Conservation (phyloP, 2,329 filamentous ascomycete species). For the Xylariaceae sp. region DNA sequence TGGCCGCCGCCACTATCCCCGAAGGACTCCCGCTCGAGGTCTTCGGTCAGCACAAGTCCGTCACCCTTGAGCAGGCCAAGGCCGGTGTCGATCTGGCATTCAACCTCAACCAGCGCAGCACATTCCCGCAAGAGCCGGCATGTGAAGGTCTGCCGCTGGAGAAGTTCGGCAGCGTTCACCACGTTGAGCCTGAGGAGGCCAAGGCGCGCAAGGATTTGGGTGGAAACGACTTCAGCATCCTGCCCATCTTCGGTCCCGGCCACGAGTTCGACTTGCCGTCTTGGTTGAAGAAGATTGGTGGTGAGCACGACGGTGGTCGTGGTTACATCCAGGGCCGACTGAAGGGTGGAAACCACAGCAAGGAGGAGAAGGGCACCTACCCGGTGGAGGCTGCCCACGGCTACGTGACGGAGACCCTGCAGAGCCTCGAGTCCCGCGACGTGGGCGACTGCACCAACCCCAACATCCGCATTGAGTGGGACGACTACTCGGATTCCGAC, state of each 20-base stretch:
- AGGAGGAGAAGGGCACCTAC: background rate
- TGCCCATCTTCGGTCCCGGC: constrained; percentile 25
- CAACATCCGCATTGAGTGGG: constrained; percentile 31
- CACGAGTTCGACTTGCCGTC: constrained; percentile 12
- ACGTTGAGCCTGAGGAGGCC: constrained; percentile 21
- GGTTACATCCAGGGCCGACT: background rate
- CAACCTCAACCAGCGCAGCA: constrained; percentile 5
- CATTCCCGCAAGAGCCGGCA: background rate
- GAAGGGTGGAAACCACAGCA: background rate
- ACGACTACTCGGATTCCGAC: constrained; percentile 29
- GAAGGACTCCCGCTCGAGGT: constrained; percentile 16
- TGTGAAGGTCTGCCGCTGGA: constrained; percentile 21
- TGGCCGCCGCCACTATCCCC: constrained; percentile 25
- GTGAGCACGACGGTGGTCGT: background rate
- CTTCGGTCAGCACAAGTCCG: constrained; percentile 16
- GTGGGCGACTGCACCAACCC: constrained; percentile 27
- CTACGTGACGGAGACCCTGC: background rate
- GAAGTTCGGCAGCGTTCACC: constrained; percentile 23
- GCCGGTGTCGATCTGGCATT: constrained; percentile 11
- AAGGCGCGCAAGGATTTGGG: constrained; percentile 21
- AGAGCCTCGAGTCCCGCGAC: constrained; percentile 2
- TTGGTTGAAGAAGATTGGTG: constrained; percentile 8
- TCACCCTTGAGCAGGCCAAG: constrained; percentile 16
- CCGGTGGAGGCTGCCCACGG: constrained; percentile 4
- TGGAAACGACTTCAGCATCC: constrained; percentile 26